Evolutionary conservation across 129 eudicot species (phyloP).

Genomic region (Dittrichia graveolens): DNA sequence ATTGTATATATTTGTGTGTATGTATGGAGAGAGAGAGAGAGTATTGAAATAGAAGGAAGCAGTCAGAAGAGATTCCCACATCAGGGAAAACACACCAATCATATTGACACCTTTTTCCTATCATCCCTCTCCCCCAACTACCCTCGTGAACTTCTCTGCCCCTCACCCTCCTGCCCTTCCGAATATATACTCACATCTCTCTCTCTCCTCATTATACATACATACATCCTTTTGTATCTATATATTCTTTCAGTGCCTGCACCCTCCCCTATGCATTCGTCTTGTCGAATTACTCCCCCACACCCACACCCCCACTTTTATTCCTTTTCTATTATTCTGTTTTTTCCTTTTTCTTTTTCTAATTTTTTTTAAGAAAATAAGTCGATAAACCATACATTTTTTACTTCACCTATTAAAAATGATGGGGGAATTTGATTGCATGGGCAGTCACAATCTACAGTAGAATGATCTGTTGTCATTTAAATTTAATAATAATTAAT

Average conservation of each 20-base stretch:
- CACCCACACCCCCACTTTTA: conserved; percentile 18
- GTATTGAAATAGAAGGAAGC: conserved; percentile 12
- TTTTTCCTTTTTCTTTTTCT: background rate
- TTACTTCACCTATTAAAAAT: background rate
- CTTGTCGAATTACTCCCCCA: conserved; percentile 37
- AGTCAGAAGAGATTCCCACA: conserved; percentile 41
- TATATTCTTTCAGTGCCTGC: conserved; percentile 37
- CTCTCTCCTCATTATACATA: conserved; percentile 29
- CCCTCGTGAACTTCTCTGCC: conserved; percentile 34
- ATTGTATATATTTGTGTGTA: no score
- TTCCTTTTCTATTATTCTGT: background rate
- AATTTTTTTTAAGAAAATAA: no score
- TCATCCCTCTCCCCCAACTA: background rate
- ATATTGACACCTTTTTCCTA: conserved; percentile 13
- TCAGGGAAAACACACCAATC: conserved; percentile 35
- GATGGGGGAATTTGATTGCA: conserved; percentile 2
- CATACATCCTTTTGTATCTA: conserved; percentile 37
- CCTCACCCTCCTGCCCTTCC: conserved; percentile 28
- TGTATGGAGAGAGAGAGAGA: background rate
- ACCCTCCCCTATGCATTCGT: conserved; percentile 42
- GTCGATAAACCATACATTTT: no score
- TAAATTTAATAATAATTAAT: background rate
- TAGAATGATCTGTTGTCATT: background rate
- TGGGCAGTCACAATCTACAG: background rate
- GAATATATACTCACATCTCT: conserved; percentile 22